A percentile compares a stretch with the other conserved stretches of the same genome.
Evolutionary conservation across 371 early-diverging fungal species (phyloP).

Genomic region (Lichtheimia ramosa): DNA sequence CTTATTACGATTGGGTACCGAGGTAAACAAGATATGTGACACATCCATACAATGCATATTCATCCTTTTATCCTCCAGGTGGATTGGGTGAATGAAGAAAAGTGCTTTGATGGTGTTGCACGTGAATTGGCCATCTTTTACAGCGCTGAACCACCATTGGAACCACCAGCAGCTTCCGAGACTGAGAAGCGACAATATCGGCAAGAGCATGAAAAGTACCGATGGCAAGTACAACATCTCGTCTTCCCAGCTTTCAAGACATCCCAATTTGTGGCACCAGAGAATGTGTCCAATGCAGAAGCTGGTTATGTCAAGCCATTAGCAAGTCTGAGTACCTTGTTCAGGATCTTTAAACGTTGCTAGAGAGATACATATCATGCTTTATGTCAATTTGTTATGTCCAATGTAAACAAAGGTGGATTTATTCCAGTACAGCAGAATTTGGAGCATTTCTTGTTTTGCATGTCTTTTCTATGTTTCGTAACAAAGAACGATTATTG

Average conservation of each 20-base stretch:
- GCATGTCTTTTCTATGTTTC: no score
- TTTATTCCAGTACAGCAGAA: no score
- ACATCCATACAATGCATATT: neutral
- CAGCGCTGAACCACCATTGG: slow-evolving; percentile 66
- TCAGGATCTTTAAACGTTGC: slow-evolving; percentile 92
- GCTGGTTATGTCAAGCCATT: slow-evolving; percentile 61
- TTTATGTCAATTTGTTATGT: no score
- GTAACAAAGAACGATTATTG: no score
- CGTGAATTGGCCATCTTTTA: slow-evolving; percentile 81
- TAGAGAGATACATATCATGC: slow-evolving; percentile 22
- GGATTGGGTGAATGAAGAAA: slow-evolving; percentile 81
- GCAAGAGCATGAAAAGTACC: slow-evolving; percentile 38
- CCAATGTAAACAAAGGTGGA: no score
- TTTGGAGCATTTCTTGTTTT: no score
- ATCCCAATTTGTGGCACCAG: slow-evolving; percentile 62
- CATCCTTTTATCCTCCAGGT: slow-evolving; percentile 44
- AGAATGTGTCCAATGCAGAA: slow-evolving; percentile 47
- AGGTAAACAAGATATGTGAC: slow-evolving; percentile 42
- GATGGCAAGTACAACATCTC: slow-evolving; percentile 69
- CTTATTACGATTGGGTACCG: slow-evolving; percentile 73
- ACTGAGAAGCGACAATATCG: slow-evolving; percentile 15
- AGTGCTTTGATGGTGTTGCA: slow-evolving; percentile 73
- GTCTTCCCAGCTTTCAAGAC: slow-evolving; percentile 77
- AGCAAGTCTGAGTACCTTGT: slow-evolving; percentile 85
- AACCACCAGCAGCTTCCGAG: slow-evolving; percentile 8